These are phyloP conservation scores for Ophiocordyceps robertsii DNA, from an alignment of 2,329 filamentous ascomycete genomes.

Conservation along the genomic window DNA sequence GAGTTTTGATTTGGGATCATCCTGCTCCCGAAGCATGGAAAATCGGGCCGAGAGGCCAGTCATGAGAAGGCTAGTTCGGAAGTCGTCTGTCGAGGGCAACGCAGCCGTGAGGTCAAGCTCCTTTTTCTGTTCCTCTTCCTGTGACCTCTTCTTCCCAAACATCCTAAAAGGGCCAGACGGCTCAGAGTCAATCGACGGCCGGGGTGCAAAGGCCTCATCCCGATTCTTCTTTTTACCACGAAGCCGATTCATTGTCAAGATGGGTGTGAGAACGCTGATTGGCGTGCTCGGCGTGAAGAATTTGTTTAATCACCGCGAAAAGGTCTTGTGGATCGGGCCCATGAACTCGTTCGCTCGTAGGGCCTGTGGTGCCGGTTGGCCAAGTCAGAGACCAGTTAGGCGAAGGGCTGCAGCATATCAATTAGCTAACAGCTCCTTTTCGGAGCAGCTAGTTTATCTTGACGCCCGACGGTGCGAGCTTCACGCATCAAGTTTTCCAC, in stretches of 20 bases:
- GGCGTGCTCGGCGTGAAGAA: neutral
- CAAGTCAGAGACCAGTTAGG: neutral
- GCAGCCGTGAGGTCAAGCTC: conserved; percentile 61
- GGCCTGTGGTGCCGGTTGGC: neutral
- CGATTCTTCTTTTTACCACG: conserved; percentile 58
- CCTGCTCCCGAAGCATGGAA: conserved; percentile 91
- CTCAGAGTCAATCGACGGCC: conserved; percentile 42
- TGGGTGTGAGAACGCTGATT: neutral
- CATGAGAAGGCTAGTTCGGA: conserved; percentile 92
- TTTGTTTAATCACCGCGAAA: neutral
- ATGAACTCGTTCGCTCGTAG: neutral
- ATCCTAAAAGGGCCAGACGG: conserved; percentile 36
- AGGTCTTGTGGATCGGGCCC: neutral
- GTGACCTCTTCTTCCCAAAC: conserved; percentile 43
- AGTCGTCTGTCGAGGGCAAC: conserved; percentile 74
- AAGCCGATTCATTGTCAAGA: conserved; percentile 53
- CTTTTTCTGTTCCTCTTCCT: conserved; percentile 43
- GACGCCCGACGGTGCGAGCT: too few species aligned
- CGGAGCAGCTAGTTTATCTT: too few species aligned
- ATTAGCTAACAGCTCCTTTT: neutral
- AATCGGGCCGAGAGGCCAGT: conserved; percentile 88
- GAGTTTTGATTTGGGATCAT: conserved; percentile 76
- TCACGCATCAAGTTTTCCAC: too few species aligned
- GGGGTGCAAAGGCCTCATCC: conserved; percentile 34
- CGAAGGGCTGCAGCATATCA: neutral